phyloP scores from a whole-genome alignment of 495 filamentous ascomycete species.

The Stereocaulon alpinum region DNA sequence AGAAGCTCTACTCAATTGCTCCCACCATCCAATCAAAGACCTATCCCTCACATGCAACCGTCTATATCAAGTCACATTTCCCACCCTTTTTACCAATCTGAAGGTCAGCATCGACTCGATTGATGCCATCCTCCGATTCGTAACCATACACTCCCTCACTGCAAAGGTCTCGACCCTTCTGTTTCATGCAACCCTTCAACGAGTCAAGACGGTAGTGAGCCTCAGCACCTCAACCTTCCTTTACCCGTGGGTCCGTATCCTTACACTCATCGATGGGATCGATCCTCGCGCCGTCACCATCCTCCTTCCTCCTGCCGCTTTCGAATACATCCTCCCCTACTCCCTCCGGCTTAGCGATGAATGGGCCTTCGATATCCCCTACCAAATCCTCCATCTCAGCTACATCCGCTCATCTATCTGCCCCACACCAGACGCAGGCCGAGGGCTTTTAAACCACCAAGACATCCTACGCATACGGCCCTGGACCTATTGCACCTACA shows the following conservation, averaged over 20 bases:
- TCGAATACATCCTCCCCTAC: slow-evolving; percentile 5
- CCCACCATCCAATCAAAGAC: not conserved
- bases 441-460: not conserved
- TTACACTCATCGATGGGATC: not conserved
- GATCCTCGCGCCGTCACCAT: not conserved
- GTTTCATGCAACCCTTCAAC: not conserved
- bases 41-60: not conserved
- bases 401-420: not conserved
- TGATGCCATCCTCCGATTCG: not conserved
- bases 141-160: not conserved
- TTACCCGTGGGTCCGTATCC: not conserved
- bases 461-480: not conserved
- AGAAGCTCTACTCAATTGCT: not conserved
- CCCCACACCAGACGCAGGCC: not conserved
- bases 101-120: not conserved
- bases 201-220: no score
- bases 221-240: not conserved
- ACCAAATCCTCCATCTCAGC: slow-evolving; percentile 8
- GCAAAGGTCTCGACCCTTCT: not conserved
- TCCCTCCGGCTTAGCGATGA: not conserved
- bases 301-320: not conserved
- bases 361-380: slow-evolving; percentile 12
- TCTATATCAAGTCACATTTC: not conserved
- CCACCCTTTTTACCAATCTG: not conserved
- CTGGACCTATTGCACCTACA: slow-evolving; percentile 10